A percentile compares a stretch with the other conserved stretches of the same genome.
These are phyloP conservation scores for Thelonectria olida DNA, from an alignment of 2,329 filamentous ascomycete species.

Conservation along the genomic window DNA sequence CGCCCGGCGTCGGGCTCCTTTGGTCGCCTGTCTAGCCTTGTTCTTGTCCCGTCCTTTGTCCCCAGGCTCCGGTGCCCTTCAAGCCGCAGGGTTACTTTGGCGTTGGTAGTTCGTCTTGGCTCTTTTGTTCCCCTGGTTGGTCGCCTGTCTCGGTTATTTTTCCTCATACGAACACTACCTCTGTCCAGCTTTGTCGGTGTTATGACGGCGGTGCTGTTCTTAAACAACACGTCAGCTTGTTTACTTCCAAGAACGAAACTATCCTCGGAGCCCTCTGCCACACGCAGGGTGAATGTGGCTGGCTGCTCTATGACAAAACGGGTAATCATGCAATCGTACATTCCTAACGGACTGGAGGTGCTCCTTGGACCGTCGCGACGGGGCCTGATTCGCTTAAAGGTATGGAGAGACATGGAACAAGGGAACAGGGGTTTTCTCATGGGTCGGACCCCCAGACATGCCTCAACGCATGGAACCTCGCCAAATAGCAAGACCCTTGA, in stretches of 20 bases:
- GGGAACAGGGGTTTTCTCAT: conserved; percentile 8
- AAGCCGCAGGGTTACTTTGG: conserved; percentile 11
- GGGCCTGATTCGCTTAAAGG: conserved; percentile 7
- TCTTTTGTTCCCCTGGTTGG: not conserved
- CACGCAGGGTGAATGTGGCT: not conserved
- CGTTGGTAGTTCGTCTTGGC: conserved; percentile 20
- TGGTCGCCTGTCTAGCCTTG: conserved; percentile 18
- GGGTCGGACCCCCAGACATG: conserved; percentile 4
- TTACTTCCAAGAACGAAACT: too few species aligned
- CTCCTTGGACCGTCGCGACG: not conserved
- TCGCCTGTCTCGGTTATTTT: conserved; percentile 29
- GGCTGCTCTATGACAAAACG: not conserved
- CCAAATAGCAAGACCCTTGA: conserved; percentile 11
- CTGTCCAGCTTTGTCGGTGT: not conserved
- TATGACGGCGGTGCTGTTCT: conserved; percentile 3
- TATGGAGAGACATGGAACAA: conserved; percentile 6
- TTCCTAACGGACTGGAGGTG: not conserved
- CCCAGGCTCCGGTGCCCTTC: conserved; percentile 6
- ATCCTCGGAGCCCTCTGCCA: conserved; percentile 4
- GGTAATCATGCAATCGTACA: conserved; percentile 3
- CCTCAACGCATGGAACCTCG: conserved; percentile 10
- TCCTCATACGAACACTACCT: not conserved
- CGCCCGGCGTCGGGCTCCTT: conserved; percentile 27
- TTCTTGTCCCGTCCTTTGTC: conserved; percentile 6
- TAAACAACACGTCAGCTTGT: too few species aligned